phyloP scores from a whole-genome alignment of 2,329 filamentous ascomycete genomes.

The Peltaster fructicola region DNA sequence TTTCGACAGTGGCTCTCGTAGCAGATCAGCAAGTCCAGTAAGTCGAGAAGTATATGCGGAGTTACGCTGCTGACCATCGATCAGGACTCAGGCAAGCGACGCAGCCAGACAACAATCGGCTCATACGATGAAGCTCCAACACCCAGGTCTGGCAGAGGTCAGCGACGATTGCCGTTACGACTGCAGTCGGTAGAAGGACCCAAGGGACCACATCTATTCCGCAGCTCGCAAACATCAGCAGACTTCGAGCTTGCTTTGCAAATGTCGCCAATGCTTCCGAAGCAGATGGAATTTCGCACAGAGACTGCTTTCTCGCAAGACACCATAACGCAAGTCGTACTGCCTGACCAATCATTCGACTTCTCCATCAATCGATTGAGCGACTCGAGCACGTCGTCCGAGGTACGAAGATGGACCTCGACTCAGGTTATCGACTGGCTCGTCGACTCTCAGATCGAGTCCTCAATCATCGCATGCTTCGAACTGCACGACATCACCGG shows the following conservation, averaged over 20 bases:
- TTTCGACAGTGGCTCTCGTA: constrained; percentile 21
- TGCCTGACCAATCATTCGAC: constrained; percentile 6
- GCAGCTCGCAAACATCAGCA: constrained; percentile 45
- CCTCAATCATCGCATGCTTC: constrained; percentile 63
- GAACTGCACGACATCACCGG: constrained; percentile 85
- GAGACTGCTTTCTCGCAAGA: constrained; percentile 25
- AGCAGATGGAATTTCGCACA: constrained; percentile 30
- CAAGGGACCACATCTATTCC: constrained; percentile 71
- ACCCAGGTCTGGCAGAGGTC: constrained; percentile 42
- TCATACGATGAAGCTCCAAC: constrained; percentile 73
- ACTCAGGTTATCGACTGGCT: constrained; percentile 74
- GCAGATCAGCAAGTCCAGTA: too few relatives aligned
- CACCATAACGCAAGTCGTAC: constrained; percentile 13
- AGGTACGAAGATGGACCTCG: constrained; percentile 49
- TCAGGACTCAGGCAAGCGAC: constrained; percentile 36
- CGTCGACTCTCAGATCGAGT: constrained; percentile 65
- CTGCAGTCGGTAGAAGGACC: constrained; percentile 61
- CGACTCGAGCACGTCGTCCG: constrained; percentile 5
- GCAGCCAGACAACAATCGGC: constrained; percentile 71
- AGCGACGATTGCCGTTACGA: constrained; percentile 44
- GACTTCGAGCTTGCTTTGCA: constrained; percentile 40
- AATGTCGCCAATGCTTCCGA: constrained; percentile 57
- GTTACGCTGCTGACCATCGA: constrained; percentile 6
- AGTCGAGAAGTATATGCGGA: too few relatives aligned
- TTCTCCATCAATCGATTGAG: constrained; percentile 13